A percentile compares a stretch with the other conserved stretches of the same genome.
These are phyloP conservation scores for Davidsoniella virescens DNA, from an alignment of 2,329 filamentous ascomycete genomes.

Conservation along the genomic window DNA sequence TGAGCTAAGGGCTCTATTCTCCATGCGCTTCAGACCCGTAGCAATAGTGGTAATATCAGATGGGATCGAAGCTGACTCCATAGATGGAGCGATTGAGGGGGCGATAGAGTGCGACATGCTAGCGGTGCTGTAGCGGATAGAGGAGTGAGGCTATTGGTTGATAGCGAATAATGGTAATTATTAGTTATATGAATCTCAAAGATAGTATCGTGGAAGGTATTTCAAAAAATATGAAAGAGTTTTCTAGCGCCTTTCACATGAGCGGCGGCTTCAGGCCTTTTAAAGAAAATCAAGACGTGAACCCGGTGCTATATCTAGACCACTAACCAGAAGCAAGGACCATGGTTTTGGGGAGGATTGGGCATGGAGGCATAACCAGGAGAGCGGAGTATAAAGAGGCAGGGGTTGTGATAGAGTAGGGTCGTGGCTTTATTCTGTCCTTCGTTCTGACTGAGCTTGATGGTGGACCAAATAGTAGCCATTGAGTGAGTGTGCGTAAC, in stretches of 20 bases:
- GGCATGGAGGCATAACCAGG: conserved; percentile 3
- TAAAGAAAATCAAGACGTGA: not conserved
- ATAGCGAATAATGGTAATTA: conserved; percentile 2
- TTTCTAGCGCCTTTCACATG: not conserved
- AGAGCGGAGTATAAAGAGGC: conserved; percentile 7
- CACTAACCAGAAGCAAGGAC: not conserved
- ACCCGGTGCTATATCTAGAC: not conserved
- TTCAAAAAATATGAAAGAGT: conserved; percentile 8
- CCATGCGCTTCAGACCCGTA: conserved; percentile 67
- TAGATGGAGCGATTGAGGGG: conserved; percentile 33
- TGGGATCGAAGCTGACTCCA: conserved; percentile 29
- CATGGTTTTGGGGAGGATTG: conserved; percentile 1
- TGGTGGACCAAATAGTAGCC: not conserved
- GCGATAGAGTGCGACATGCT: conserved; percentile 45
- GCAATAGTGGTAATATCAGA: conserved; percentile 54
- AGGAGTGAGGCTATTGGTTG: conserved; percentile 30
- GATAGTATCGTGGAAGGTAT: conserved; percentile 8
- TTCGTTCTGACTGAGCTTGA: too few species aligned
- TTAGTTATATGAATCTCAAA: not conserved
- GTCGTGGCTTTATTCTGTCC: not conserved
- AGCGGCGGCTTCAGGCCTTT: not conserved
- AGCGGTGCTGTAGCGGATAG: conserved; percentile 43
- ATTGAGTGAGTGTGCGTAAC: not conserved
- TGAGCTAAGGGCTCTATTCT: conserved; percentile 68
- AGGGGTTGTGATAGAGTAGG: not conserved